A percentile compares a stretch with the other conserved stretches of the same genome.
These are phyloP conservation scores for Kandelia obovata DNA, from an alignment of 345 rosid genomes.

Conservation along the genomic window DNA sequence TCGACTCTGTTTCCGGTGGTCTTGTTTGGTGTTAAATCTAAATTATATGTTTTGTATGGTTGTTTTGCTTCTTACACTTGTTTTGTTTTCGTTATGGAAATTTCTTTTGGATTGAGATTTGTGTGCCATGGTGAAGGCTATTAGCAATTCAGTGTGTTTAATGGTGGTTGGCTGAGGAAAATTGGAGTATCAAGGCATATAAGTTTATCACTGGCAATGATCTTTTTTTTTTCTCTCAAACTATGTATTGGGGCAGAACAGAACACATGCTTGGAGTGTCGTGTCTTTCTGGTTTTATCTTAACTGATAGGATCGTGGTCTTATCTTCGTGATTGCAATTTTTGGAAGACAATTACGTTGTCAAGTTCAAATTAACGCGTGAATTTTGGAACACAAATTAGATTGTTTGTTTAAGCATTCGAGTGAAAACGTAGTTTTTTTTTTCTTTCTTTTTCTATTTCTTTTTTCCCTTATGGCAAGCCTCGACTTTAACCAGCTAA, in stretches of 20 bases:
- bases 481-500: not conserved
- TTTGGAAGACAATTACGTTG: not conserved
- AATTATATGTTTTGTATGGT: not conserved
- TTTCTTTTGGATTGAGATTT: not conserved
- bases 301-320: too few species aligned
- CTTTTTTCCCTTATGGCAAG: too few species aligned
- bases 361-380: not conserved
- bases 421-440: not conserved
- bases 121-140: too few species aligned
- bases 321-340: not conserved
- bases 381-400: not conserved
- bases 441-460: not conserved
- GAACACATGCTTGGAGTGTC: too few species aligned
- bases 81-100: not conserved
- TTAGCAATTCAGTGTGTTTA: too few species aligned
- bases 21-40: not conserved
- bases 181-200: too few species aligned
- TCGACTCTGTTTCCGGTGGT: not conserved
- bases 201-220: too few species aligned
- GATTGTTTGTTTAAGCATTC: not conserved
- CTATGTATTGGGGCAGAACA: too few species aligned
- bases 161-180: too few species aligned
- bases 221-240: too few species aligned
- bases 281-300: too few species aligned
- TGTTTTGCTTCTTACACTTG: not conserved